A percentile compares a stretch with the other conserved stretches of the same genome.
Conservation (phyloP, 2,329 filamentous ascomycete species). For the Cordyceps sp. region DNA sequence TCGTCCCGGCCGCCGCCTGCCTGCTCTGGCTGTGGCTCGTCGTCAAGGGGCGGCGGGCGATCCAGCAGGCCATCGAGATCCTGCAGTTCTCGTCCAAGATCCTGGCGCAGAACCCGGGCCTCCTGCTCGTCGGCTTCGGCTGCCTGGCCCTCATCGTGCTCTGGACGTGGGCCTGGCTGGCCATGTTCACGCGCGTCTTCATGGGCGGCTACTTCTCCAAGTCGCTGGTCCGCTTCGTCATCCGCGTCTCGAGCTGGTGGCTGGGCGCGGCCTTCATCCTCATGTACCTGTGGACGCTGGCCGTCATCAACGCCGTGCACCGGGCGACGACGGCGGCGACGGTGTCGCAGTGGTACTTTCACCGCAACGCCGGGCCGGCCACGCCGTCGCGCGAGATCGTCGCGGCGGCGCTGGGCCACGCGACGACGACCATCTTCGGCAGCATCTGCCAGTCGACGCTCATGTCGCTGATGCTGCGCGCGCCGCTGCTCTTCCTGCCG, state of each 20-base stretch:
- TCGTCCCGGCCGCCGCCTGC: conserved; percentile 58
- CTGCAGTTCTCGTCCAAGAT: conserved; percentile 87
- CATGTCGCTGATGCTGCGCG: conserved; percentile 60
- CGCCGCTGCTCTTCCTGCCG: conserved; percentile 74
- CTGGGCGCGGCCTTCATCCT: conserved; percentile 82
- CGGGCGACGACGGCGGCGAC: conserved; percentile 85
- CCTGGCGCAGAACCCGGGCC: conserved; percentile 64
- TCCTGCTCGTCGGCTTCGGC: conserved; percentile 69
- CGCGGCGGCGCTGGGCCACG: conserved; percentile 64
- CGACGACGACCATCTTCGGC: conserved; percentile 74
- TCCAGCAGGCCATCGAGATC: conserved; percentile 72
- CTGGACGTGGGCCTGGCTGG: conserved; percentile 94
- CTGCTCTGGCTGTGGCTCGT: conserved; percentile 73
- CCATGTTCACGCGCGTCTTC: conserved; percentile 93
- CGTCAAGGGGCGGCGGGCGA: conserved; percentile 60
- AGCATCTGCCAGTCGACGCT: conserved; percentile 82
- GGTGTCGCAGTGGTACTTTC: conserved; percentile 98
- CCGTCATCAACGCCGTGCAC: conserved; percentile 75
- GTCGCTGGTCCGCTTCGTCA: conserved; percentile 49
- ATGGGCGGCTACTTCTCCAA: conserved; percentile 73
- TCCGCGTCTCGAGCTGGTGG: conserved; percentile 86
- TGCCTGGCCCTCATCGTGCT: conserved; percentile 59
- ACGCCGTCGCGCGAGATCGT: conserved; percentile 71
- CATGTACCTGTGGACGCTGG: conserved; percentile 90
- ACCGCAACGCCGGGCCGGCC: conserved; percentile 65